Base-by-base conservation (phyloP, 495 filamentous ascomycete genomes). In the Daldinia vernicosa region DNA sequence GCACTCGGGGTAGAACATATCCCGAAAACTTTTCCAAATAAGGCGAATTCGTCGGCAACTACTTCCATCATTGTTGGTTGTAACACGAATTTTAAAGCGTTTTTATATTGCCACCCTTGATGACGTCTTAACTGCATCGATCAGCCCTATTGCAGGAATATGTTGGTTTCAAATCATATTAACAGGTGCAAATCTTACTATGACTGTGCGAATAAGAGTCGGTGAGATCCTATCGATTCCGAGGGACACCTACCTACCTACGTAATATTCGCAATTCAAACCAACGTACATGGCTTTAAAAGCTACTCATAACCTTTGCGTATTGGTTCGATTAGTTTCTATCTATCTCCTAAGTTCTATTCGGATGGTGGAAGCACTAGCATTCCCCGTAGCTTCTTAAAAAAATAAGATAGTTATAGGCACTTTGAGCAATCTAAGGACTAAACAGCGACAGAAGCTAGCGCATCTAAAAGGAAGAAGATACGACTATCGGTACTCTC, bases 371-470 rank as follows among this genome's bases (percentile, higher is more conserved):
- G 43, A 47, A 47, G 14, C 43, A 24, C 17, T 47, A 47, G 9
- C 24, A 47, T 47, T 12, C 43, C 11, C 43, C 3, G 9, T 5
- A 47, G 22, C 43, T 47, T 11, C 22, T 47, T 47, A 19, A 47
- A 47, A 47, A 47, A n/a, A 30, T 17, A 53, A 53, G 22, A 0
- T 26, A 27, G 12, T 30, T 27, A 37, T 27, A 35, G 32, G 11
- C 12, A 64, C 2, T 15, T 27, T 8, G 12, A 15, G 27, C 24
- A 12, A 27, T 60, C 24, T 60, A 35, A 43, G 30, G 12, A 28
- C 22, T 43, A 60, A 45, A 66, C 33, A 45, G 45, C 56, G 15
- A 60, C 6, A 35, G n/a, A 45, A 40, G 15, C 30, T 33, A 47
- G 32, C 22, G 17, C 14, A 43, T 26, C 15, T 19, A 17, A 37